phyloP scores from a whole-genome alignment of 2,329 filamentous ascomycete genomes.

The Colletotrichum liaoningense region DNA sequence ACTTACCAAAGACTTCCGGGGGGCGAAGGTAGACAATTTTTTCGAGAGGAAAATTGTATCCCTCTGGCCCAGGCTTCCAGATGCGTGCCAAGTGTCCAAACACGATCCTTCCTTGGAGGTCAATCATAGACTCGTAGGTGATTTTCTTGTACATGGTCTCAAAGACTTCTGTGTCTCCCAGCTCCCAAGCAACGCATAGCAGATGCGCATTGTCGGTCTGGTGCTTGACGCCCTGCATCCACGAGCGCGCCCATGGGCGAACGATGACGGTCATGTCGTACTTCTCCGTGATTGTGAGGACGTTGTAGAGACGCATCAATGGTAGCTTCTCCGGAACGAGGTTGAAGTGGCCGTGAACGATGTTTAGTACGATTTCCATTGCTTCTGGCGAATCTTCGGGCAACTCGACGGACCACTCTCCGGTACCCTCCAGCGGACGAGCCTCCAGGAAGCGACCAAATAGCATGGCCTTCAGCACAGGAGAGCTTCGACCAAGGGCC shows the following conservation, averaged over 20 bases:
- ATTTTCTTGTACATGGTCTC: slow-evolving; percentile 31
- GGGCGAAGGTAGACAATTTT: slow-evolving; percentile 24
- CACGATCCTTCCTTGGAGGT: slow-evolving; percentile 26
- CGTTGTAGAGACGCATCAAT: slow-evolving; percentile 35
- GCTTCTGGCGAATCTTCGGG: slow-evolving; percentile 46
- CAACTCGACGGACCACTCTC: slow-evolving; percentile 41
- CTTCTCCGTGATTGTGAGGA: slow-evolving; percentile 41
- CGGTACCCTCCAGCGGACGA: slow-evolving; percentile 12
- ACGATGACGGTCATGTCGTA: slow-evolving; percentile 40
- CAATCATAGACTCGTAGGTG: slow-evolving; percentile 17
- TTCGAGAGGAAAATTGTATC: slow-evolving; percentile 30
- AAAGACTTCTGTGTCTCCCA: slow-evolving; percentile 29
- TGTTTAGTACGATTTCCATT: slow-evolving; percentile 44
- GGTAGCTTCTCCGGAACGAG: slow-evolving; percentile 35
- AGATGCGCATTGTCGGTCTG: slow-evolving; percentile 12
- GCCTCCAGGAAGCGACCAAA: slow-evolving; percentile 41
- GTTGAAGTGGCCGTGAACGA: slow-evolving; percentile 44
- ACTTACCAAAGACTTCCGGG: slow-evolving; percentile 23
- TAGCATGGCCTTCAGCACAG: slow-evolving; percentile 40
- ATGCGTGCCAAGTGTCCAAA: slow-evolving; percentile 15
- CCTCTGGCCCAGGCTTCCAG: slow-evolving; percentile 28
- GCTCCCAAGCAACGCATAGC: slow-evolving; percentile 34
- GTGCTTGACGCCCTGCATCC: slow-evolving; percentile 25
- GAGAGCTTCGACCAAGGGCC: slow-evolving; percentile 39
- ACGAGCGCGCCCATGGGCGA: slow-evolving; percentile 39